Evolutionary conservation across 805 yeast genomes (phyloP).

Genomic region (Lachancea lanzarotensis): DNA sequence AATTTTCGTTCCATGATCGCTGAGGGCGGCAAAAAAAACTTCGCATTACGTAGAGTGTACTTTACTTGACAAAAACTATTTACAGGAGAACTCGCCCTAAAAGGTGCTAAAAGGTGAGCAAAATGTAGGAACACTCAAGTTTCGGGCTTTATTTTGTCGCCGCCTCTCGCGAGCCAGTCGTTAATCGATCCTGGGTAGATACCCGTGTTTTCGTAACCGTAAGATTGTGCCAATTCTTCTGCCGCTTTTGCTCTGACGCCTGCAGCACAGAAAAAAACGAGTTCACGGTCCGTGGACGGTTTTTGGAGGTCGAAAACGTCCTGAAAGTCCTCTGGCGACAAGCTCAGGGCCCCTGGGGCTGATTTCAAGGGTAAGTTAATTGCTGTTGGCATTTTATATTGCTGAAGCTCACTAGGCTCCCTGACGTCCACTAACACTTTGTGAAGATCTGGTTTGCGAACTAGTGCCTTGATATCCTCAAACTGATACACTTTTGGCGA

Average conservation of each 20-base stretch:
- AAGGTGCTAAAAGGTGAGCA: neutral
- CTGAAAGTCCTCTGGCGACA: constrained; percentile 70
- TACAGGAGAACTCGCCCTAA: neutral
- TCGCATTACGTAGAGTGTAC: neutral
- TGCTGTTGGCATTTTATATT: constrained; percentile 78
- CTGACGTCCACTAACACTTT: constrained; percentile 78
- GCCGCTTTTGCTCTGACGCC: constrained; percentile 90
- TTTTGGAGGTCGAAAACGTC: constrained; percentile 76
- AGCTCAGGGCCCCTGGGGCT: constrained; percentile 85
- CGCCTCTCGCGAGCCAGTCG: constrained; percentile 57
- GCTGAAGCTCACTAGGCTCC: constrained; percentile 72
- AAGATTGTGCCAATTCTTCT: constrained; percentile 84
- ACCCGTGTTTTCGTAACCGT: constrained; percentile 78
- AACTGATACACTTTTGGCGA: constrained; percentile 46
- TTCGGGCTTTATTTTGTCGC: constrained; percentile 6
- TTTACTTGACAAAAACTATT: neutral
- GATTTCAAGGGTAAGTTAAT: constrained; percentile 85
- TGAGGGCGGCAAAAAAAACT: neutral
- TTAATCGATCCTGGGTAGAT: constrained; percentile 82
- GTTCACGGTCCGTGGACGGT: constrained; percentile 63
- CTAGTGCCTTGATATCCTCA: constrained; percentile 43
- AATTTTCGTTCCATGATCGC: constrained; percentile 38
- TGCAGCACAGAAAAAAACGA: constrained; percentile 85
- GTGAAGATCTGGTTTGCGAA: constrained; percentile 40
- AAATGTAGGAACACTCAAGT: neutral